phyloP scores from a whole-genome alignment of 2,329 filamentous ascomycete species.

The Trematosphaeria pertusa region DNA sequence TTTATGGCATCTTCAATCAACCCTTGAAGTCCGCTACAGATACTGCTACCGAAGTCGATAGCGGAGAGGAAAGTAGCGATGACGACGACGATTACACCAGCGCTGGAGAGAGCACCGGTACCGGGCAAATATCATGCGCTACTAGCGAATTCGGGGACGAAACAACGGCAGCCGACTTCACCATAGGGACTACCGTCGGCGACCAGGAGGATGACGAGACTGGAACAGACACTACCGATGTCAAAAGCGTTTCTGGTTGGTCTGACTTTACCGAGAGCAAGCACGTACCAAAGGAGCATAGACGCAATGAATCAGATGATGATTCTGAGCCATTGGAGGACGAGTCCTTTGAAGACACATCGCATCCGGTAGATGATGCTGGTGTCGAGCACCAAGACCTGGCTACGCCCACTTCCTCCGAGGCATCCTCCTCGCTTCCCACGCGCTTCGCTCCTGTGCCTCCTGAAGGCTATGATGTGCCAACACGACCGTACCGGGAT shows the following conservation, averaged over 20 bases:
- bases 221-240: slow-evolving; percentile 45
- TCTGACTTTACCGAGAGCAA: slow-evolving; percentile 82
- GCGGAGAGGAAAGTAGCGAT: slow-evolving; percentile 69
- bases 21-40: slow-evolving; percentile 66
- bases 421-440: slow-evolving; percentile 44
- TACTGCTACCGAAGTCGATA: slow-evolving; percentile 62
- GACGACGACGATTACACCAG: slow-evolving; percentile 79
- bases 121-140: slow-evolving; percentile 71
- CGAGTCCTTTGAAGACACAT: slow-evolving; percentile 44
- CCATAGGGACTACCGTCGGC: slow-evolving; percentile 46
- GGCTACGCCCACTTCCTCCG: slow-evolving; percentile 57
- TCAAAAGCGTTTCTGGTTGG: slow-evolving; percentile 74
- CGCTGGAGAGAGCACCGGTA: slow-evolving; percentile 82
- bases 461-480: slow-evolving; percentile 85
- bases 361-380: slow-evolving; percentile 32
- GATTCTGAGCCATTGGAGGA: slow-evolving; percentile 43
- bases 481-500: slow-evolving; percentile 81
- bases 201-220: slow-evolving; percentile 35
- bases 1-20: slow-evolving; percentile 96
- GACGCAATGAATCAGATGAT: slow-evolving; percentile 44
- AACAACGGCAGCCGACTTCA: slow-evolving; percentile 59
- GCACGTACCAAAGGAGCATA: slow-evolving; percentile 63
- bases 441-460: slow-evolving; percentile 78
- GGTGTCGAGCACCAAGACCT: slow-evolving; percentile 49
- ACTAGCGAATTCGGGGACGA: slow-evolving; percentile 72